Evolutionary conservation across 2,329 filamentous ascomycete species (phyloP), one percentile per base, ranked within the genome.

Genomic region (Neonectria sp.): DNA sequence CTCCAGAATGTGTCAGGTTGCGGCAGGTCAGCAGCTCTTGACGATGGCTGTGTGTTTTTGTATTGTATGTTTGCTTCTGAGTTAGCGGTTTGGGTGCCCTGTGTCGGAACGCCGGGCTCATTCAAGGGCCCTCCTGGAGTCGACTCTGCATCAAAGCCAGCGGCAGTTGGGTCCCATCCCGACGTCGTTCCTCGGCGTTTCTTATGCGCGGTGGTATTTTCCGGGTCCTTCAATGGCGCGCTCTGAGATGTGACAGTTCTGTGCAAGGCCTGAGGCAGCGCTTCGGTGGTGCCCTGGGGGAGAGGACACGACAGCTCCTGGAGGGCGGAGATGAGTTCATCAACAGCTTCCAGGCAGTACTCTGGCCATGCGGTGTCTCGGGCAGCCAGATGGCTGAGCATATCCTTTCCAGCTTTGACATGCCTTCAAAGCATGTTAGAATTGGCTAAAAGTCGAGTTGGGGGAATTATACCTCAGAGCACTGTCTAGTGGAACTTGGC

Each of bases 401-500:
- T 71, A 0, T 76, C 70, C 25, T 79, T 79, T 0, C 77, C 75
- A 13, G 75, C 73, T 31, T 73, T 69, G 6, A 78, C 75, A 12
- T 79, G 73, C 25, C 78, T 79, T 43, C 7, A 21, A 21, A 29
- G 12, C 6, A 3, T 24, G 3, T 13, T 11, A 29, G 17, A 12
- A 29, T 29, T 63, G 6, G 65, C 48, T 21, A 40, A 3, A 5
- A 24, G 15, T 4, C 15, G 1, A 6, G 1, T 8, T 21, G 21
- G 21, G 7, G 2, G 3, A 7, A 13, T 9, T 21, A 59, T 80
- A 85, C 80, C 81, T 83, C 4, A 82, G 68, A 0, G 82, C 82
- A 15, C 80, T 79, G 0, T 75, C 63, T 0, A 80, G 66, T 0
- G 82, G 78, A 4, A 86, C 74, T 35, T 86, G 80, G 1, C 79